These are phyloP conservation scores for Kazachstania kunashirensis DNA, from an alignment of 805 yeast species.

Conservation along the genomic window DNA sequence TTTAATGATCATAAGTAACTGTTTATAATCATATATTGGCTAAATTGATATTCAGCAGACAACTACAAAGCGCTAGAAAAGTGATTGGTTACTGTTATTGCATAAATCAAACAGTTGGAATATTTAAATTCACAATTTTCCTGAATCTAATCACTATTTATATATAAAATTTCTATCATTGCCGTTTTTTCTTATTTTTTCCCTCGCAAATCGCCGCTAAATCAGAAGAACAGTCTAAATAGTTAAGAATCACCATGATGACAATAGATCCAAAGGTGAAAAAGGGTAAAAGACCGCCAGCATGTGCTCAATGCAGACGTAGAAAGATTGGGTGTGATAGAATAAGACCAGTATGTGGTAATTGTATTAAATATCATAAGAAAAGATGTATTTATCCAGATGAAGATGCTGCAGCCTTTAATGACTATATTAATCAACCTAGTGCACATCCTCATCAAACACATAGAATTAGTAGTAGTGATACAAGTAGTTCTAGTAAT, in stretches of 20 bases:
- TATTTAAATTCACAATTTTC: no score
- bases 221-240: not conserved
- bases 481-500: no score
- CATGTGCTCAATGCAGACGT: slow-evolving; percentile 30
- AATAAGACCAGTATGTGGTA: slow-evolving; percentile 36
- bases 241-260: no score
- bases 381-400: slow-evolving; percentile 20
- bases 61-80: no score
- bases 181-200: not conserved
- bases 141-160: not conserved
- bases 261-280: not conserved
- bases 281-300: slow-evolving; percentile 16
- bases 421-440: not conserved
- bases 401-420: slow-evolving; percentile 8
- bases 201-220: not conserved
- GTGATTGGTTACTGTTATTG: no score
- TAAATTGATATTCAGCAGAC: no score
- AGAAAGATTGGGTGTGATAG: slow-evolving; percentile 45
- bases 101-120: no score
- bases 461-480: no score
- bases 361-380: slow-evolving; percentile 25
- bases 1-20: no score
- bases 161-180: not conserved
- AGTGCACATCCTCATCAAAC: not conserved
- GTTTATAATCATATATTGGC: no score